phyloP scores from a whole-genome alignment of 495 filamentous ascomycete genomes.

The Neurospora sublineolata region DNA sequence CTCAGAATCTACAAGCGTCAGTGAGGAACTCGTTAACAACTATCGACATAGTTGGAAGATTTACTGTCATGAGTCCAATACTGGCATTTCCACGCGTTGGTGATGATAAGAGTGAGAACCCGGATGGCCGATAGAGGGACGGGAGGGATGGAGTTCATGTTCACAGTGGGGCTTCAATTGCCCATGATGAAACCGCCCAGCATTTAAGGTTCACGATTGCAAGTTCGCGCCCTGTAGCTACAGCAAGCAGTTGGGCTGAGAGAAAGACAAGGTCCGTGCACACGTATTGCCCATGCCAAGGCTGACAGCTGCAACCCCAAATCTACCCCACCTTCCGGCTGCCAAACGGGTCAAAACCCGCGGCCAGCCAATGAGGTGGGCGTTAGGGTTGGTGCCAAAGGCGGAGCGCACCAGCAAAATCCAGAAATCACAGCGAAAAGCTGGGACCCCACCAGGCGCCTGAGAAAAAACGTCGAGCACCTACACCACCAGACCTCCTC shows the following conservation, averaged over 20 bases:
- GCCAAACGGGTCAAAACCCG: neutral
- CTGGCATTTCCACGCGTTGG: neutral
- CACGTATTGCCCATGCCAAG: neutral
- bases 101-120: neutral
- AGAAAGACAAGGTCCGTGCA: neutral
- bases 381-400: constrained; percentile 18
- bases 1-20: neutral
- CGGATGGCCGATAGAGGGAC: neutral
- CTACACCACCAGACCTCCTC: constrained; percentile 3
- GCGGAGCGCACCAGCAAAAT: constrained; percentile 21
- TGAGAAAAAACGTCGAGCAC: constrained; percentile 13
- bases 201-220: neutral
- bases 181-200: neutral
- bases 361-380: neutral
- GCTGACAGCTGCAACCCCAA: constrained; percentile 11
- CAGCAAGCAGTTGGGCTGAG: neutral
- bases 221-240: neutral
- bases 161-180: neutral
- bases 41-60: neutral
- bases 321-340: constrained; percentile 4
- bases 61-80: neutral
- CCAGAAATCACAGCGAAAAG: constrained; percentile 24
- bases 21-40: too few species aligned
- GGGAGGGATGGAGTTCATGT: neutral
- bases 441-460: constrained; percentile 15